Evolutionary conservation across 2,329 filamentous ascomycete genomes (phyloP).

Genomic region (Aureobasidium sp.): DNA sequence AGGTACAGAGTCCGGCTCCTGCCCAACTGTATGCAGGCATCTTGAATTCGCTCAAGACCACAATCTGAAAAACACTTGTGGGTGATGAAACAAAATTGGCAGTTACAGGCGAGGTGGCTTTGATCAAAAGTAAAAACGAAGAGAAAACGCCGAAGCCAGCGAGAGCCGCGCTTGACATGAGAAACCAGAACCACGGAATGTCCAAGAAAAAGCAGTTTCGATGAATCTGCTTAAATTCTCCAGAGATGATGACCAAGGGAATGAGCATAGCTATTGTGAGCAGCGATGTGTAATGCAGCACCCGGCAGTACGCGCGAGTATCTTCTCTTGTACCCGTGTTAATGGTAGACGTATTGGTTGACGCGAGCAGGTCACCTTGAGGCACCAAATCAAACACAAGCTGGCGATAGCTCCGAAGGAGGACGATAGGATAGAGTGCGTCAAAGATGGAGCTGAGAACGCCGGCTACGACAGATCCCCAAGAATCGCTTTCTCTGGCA

Average conservation of each 20-base stretch:
- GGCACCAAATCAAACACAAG: constrained; percentile 40
- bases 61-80: constrained; percentile 42
- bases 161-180: constrained; percentile 43
- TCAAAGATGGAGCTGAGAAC: constrained; percentile 48
- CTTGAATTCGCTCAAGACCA: constrained; percentile 41
- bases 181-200: constrained; percentile 50
- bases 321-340: constrained; percentile 38
- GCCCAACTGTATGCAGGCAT: constrained; percentile 48
- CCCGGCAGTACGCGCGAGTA: constrained; percentile 45
- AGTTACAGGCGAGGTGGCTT: constrained; percentile 45
- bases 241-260: constrained; percentile 44
- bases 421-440: constrained; percentile 45
- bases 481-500: constrained; percentile 42
- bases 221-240: constrained; percentile 43
- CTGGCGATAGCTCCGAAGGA: constrained; percentile 44
- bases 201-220: constrained; percentile 50
- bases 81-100: constrained; percentile 46
- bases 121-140: constrained; percentile 42
- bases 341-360: constrained; percentile 20
- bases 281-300: constrained; percentile 47
- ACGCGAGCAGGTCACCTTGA: constrained; percentile 37
- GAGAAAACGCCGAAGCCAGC: constrained; percentile 44
- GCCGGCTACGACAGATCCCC: constrained; percentile 47
- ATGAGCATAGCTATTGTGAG: constrained; percentile 44
- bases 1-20: constrained; percentile 45